Conservation (phyloP, 176 grass and related monocot genomes). For the Aegilops speltoides region DNA sequence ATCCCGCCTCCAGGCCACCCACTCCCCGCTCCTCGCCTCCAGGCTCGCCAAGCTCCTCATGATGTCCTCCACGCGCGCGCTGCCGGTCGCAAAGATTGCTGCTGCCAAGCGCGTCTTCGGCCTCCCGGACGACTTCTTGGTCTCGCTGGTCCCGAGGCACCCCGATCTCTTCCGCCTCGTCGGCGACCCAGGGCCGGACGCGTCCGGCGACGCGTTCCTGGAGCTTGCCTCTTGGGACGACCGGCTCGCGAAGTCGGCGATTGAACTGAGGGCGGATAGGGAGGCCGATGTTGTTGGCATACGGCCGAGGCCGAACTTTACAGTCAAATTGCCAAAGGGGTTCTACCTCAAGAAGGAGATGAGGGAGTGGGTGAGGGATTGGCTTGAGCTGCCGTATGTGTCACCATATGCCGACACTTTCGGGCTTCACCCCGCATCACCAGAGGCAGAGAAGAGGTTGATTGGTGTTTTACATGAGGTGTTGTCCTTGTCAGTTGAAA, state of each 20-base stretch:
- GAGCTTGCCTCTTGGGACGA: slow-evolving; percentile 73
- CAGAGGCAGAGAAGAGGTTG: slow-evolving; percentile 73
- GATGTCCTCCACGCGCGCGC: slow-evolving; percentile 62
- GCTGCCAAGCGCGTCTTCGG: slow-evolving; percentile 78
- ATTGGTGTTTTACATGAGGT: slow-evolving; percentile 80
- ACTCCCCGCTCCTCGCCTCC: slow-evolving; percentile 44
- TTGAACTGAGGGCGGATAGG: slow-evolving; percentile 68
- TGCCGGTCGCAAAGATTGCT: slow-evolving; percentile 63
- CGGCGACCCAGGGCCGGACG: slow-evolving; percentile 43
- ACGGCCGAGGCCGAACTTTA: slow-evolving; percentile 70
- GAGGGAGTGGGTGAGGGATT: slow-evolving; percentile 84
- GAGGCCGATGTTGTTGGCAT: slow-evolving; percentile 60
- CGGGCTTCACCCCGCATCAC: slow-evolving; percentile 38
- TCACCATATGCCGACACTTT: slow-evolving; percentile 64
- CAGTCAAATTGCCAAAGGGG: slow-evolving; percentile 57
- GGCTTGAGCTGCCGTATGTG: slow-evolving; percentile 82
- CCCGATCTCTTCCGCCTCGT: slow-evolving; percentile 53
- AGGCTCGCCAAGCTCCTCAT: slow-evolving; percentile 89
- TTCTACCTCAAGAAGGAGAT: slow-evolving; percentile 92
- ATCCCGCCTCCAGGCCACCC: slow-evolving; percentile 29
- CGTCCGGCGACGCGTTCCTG: slow-evolving; percentile 50
- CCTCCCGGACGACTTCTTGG: slow-evolving; percentile 76
- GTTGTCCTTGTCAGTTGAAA: slow-evolving; percentile 62
- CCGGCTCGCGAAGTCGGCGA: slow-evolving; percentile 51
- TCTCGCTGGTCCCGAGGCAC: slow-evolving; percentile 57